phyloP scores from a whole-genome alignment of 768 basidiomycete genomes.

The Amanita polypyramis region DNA sequence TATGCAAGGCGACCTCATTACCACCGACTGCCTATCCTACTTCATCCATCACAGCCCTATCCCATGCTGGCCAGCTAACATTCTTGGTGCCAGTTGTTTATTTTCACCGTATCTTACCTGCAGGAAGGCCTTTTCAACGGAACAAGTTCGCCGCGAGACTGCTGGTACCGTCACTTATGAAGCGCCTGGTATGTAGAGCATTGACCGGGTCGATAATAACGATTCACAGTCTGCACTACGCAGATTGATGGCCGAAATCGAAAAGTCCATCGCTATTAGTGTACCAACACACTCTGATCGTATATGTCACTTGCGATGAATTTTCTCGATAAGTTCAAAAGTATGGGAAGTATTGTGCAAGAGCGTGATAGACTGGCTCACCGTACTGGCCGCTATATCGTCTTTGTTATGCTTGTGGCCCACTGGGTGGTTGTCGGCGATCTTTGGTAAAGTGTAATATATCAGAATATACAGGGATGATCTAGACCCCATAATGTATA shows the following conservation, averaged over 20 bases:
- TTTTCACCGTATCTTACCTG: slow-evolving; percentile 30
- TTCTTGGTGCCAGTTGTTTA: slow-evolving; percentile 27
- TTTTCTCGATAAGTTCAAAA: slow-evolving; percentile 31
- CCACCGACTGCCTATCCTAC: slow-evolving; percentile 46
- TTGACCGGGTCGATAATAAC: neutral
- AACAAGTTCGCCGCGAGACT: slow-evolving; percentile 54
- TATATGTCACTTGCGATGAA: slow-evolving; percentile 44
- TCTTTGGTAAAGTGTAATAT: neutral
- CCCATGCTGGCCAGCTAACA: slow-evolving; percentile 43
- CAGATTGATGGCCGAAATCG: slow-evolving; percentile 4
- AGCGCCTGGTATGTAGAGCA: neutral
- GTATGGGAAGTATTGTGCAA: slow-evolving; percentile 45
- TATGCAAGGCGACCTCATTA: no score
- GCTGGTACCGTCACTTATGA: slow-evolving; percentile 32
- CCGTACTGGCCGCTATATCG: slow-evolving; percentile 44
- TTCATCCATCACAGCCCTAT: slow-evolving; percentile 61
- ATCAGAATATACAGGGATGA: slow-evolving; percentile 31
- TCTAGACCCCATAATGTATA: slow-evolving; percentile 64
- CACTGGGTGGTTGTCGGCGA: slow-evolving; percentile 41
- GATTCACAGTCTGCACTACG: neutral
- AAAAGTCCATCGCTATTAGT: slow-evolving; percentile 31
- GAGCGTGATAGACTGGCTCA: slow-evolving; percentile 48
- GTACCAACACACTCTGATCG: slow-evolving; percentile 57
- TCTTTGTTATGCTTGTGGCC: slow-evolving; percentile 45
- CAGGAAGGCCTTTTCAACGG: slow-evolving; percentile 38